Evolutionary conservation across 2,329 filamentous ascomycete species (phyloP), one percentile per base, ranked within the genome.

Genomic region (Cladobotryum mycophilum): DNA sequence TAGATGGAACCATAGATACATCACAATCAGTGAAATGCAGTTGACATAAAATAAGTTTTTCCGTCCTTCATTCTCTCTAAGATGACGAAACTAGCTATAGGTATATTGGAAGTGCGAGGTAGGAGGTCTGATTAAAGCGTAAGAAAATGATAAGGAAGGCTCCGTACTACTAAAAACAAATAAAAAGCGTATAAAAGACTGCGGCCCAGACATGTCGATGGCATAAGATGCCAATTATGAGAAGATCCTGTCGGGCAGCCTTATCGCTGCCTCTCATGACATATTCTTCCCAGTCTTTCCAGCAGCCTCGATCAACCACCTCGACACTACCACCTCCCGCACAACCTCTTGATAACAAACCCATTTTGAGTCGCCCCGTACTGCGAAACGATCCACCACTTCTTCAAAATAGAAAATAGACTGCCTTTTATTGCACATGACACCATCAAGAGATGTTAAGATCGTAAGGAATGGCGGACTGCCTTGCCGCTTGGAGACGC

Each of bases 101-200:
- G 47, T 54, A 59, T 61, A 62, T 59, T 60, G 57, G 59, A 49
- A 63, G 59, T 55, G 55, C 56, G 62, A 63, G 61, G 58, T 63
- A 62, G 61, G 60, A 63, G 61, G 56, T 63, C 60, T 62, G 61
- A 70, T 70, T 70, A 67, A 69, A 67, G 60, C 61, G 58, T 69
- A 61, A 64, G 57, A 64, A 67, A 65, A 67, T 63, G 56, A 61
- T 62, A 66, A 62, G 62, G 62, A 64, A 57, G 63, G 59, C 60
- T 67, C 59, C 62, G 60, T 64, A 62, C 63, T 61, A 68, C 65
- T 68, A 62, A 65, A 62, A 58, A 65, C 61, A 67, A 64, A 57
- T 61, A 60, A 58, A 64, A 64, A 61, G 58, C 56, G 61, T 60
- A 58, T 47, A 45, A 42, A 51, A 51, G 20, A 42, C 52, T 22